Evolutionary conservation across 2,329 filamentous ascomycete genomes (phyloP).

Genomic region (Ophiostoma sp.): DNA sequence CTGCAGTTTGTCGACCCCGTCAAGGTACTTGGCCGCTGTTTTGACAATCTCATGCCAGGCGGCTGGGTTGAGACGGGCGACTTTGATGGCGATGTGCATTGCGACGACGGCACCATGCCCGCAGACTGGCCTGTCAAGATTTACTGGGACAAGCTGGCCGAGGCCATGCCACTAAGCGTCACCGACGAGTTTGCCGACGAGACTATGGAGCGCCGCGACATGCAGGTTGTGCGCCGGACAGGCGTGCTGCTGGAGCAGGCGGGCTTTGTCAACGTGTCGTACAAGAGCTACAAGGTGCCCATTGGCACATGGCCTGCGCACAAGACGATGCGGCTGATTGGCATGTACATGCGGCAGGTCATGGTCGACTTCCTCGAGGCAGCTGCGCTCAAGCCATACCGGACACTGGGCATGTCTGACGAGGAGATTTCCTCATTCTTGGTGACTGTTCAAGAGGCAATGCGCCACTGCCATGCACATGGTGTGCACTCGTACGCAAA

Average conservation of each 20-base stretch:
- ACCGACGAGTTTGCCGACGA: slow-evolving; percentile 28
- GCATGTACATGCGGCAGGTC: slow-evolving; percentile 38
- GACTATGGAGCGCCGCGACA: slow-evolving; percentile 35
- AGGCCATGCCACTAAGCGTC: slow-evolving; percentile 28
- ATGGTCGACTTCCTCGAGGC: slow-evolving; percentile 37
- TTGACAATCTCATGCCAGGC: slow-evolving; percentile 41
- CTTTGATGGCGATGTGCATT: slow-evolving; percentile 43
- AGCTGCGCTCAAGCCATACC: slow-evolving; percentile 37
- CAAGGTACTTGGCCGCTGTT: slow-evolving; percentile 34
- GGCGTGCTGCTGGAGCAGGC: slow-evolving; percentile 37
- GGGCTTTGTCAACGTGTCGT: slow-evolving; percentile 41
- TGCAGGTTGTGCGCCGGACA: slow-evolving; percentile 29
- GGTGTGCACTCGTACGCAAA: slow-evolving; percentile 39
- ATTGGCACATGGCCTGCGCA: slow-evolving; percentile 43
- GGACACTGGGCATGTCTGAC: slow-evolving; percentile 34
- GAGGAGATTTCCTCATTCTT: slow-evolving; percentile 34
- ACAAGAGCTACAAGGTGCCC: slow-evolving; percentile 41
- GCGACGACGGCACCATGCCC: slow-evolving; percentile 43
- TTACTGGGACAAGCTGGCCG: slow-evolving; percentile 31
- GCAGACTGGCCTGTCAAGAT: slow-evolving; percentile 36
- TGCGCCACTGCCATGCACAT: slow-evolving; percentile 34
- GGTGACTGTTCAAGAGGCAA: slow-evolving; percentile 29
- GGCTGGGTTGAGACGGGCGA: slow-evolving; percentile 43
- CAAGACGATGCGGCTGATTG: slow-evolving; percentile 37
- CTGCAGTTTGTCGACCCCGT: slow-evolving; percentile 45